Conservation (phyloP, 345 rosid species). For the Fremontodendron californicum region DNA sequence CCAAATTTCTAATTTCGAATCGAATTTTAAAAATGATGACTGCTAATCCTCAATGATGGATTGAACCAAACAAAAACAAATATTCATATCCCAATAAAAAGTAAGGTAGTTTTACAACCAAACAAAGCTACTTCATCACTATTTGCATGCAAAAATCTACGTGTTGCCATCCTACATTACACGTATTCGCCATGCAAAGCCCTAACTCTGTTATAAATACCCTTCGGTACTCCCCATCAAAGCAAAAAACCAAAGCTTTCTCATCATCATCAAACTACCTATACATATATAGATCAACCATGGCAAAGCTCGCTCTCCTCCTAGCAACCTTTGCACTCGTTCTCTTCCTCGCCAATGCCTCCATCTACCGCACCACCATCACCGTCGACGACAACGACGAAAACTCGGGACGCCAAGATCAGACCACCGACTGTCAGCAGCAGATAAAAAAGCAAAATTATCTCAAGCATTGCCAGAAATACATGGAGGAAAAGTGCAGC, state of each 20-base stretch:
- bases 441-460: background rate
- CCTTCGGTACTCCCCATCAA: background rate
- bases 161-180: background rate
- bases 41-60: too few species aligned
- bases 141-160: constrained; percentile 1
- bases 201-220: constrained; percentile 10
- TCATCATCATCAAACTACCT: too few species aligned
- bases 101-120: background rate
- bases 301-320: background rate
- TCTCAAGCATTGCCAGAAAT: background rate
- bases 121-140: background rate
- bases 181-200: constrained; percentile 29
- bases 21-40: too few species aligned
- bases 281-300: background rate
- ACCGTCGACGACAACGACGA: background rate
- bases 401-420: background rate
- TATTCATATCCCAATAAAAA: too few species aligned
- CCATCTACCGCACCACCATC: background rate
- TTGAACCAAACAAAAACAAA: too few species aligned
- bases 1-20: too few species aligned
- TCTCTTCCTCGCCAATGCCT: constrained; percentile 6
- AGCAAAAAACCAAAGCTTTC: background rate
- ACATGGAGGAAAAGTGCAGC: background rate
- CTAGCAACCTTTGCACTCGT: background rate
- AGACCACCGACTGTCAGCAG: background rate